Conservation (phyloP, 179 eudicot genomes). For the Heliamphora pulchella region DNA sequence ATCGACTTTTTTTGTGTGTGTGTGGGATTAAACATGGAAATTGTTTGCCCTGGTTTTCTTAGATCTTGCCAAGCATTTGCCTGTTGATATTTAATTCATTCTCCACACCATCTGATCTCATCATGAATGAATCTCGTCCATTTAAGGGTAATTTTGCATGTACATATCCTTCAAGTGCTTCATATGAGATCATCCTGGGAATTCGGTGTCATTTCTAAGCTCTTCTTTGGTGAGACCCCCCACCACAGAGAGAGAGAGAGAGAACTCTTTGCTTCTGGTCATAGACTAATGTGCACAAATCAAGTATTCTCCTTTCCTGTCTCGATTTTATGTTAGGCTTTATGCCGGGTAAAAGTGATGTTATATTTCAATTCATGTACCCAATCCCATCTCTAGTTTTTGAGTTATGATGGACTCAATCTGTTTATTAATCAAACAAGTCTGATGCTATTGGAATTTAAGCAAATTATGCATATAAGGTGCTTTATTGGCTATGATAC, state of each 20-base stretch:
- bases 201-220: neutral
- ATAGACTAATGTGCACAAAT: neutral
- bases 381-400: neutral
- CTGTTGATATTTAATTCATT: neutral
- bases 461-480: neutral
- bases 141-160: neutral
- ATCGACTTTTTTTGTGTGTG: neutral
- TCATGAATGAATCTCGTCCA: neutral
- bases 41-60: neutral
- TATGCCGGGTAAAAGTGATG: neutral
- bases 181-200: neutral
- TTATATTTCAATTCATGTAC: neutral
- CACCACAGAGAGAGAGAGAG: neutral
- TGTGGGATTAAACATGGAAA: neutral
- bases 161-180: neutral
- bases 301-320: neutral
- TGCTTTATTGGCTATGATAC: neutral
- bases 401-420: neutral
- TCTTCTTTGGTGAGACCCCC: neutral
- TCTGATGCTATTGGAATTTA: neutral
- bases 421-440: neutral
- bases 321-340: neutral
- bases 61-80: neutral
- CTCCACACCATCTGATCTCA: neutral
- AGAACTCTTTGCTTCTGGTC: conserved; percentile 1